Conservation (phyloP, 116 monocot species). For the Thalassia testudinum region DNA sequence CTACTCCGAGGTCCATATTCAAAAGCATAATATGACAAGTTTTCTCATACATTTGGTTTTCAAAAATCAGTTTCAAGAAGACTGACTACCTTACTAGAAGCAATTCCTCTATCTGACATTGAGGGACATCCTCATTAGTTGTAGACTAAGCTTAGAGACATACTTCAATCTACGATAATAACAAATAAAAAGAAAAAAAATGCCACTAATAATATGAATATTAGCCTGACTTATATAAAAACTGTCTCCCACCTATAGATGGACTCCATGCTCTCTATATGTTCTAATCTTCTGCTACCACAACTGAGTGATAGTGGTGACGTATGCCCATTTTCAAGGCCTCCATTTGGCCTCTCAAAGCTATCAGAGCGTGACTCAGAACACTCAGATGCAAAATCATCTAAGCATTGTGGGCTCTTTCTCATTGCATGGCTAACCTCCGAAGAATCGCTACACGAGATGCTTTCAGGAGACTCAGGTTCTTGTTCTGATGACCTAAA, state of each 20-base stretch:
- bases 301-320: slow-evolving; percentile 36
- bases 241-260: slow-evolving; percentile 42
- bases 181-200: no score
- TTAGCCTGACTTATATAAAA: no score
- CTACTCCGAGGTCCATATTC: no score
- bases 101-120: no score
- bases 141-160: no score
- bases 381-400: slow-evolving; percentile 67
- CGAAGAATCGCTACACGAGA: slow-evolving; percentile 50
- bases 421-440: slow-evolving; percentile 47
- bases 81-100: no score
- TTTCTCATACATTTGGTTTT: no score
- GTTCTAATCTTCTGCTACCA: slow-evolving; percentile 16
- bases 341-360: slow-evolving; percentile 48
- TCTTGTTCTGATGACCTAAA: slow-evolving; percentile 23
- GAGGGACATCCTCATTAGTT: no score
- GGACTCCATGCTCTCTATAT: slow-evolving; percentile 68
- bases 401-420: slow-evolving; percentile 31
- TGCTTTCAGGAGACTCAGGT: slow-evolving; percentile 74
- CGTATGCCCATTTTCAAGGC: slow-evolving; percentile 42
- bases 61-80: no score
- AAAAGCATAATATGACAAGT: no score
- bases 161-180: no score
- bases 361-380: slow-evolving; percentile 71
- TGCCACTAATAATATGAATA: no score